Percentiles rank a stretch among this genome's conserved stretches.
Evolutionary conservation across 2,329 filamentous ascomycete species (phyloP).

Genomic region (Fusarium tuaranense): DNA sequence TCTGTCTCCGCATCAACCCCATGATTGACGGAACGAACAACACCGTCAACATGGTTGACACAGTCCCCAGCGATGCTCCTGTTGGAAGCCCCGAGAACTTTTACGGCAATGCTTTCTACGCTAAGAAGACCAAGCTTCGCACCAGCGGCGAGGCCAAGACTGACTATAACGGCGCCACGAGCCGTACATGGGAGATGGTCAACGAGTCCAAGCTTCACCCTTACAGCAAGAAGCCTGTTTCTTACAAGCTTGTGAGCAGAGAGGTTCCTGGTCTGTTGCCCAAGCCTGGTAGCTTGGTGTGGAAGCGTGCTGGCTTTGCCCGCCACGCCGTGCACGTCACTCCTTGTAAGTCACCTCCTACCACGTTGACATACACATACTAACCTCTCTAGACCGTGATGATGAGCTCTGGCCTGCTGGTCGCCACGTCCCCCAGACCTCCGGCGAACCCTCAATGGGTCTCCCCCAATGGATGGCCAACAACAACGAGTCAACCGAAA

Average conservation of each 20-base stretch:
- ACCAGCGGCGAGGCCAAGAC: slow-evolving; percentile 77
- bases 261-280: slow-evolving; percentile 84
- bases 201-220: slow-evolving; percentile 89
- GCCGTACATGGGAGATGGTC: slow-evolving; percentile 89
- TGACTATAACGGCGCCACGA: slow-evolving; percentile 84
- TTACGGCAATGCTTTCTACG: slow-evolving; percentile 92
- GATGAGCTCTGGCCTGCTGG: slow-evolving; percentile 87
- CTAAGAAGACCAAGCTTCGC: slow-evolving; percentile 82
- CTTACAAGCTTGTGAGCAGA: slow-evolving; percentile 90
- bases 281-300: slow-evolving; percentile 84
- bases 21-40: slow-evolving; percentile 89
- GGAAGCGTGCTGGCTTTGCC: slow-evolving; percentile 91
- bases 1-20: slow-evolving; percentile 88
- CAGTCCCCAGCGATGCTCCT: slow-evolving; percentile 75
- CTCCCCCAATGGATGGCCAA: slow-evolving; percentile 83
- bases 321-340: slow-evolving; percentile 90
- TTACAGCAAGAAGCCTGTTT: slow-evolving; percentile 84
- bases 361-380: not conserved
- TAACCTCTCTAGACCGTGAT: slow-evolving; percentile 70
- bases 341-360: slow-evolving; percentile 71
- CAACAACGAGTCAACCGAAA: slow-evolving; percentile 75
- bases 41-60: slow-evolving; percentile 86
- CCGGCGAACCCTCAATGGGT: slow-evolving; percentile 79
- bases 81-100: slow-evolving; percentile 86
- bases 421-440: slow-evolving; percentile 89